Conservation (phyloP, 2,329 filamentous ascomycete species). For the Cercospora sesami region DNA sequence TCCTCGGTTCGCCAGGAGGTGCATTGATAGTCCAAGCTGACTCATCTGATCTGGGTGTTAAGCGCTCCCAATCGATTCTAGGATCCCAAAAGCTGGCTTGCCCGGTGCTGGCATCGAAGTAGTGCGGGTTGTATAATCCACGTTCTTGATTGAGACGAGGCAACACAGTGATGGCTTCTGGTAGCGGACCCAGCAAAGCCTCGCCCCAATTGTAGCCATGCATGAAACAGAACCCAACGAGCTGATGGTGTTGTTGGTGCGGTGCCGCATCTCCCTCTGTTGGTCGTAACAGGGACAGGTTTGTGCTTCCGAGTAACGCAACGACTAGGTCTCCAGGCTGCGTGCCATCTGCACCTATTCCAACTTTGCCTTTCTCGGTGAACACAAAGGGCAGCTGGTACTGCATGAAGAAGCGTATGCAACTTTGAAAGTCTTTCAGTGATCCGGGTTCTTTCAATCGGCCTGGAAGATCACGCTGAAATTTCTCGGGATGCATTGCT, state of each 20-base stretch:
- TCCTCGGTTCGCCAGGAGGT: slow-evolving; percentile 9
- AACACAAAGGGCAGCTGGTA: slow-evolving; percentile 11
- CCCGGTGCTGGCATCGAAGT: neutral
- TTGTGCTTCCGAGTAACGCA: slow-evolving; percentile 11
- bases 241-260: neutral
- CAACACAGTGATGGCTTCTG: neutral
- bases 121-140: slow-evolving; percentile 1
- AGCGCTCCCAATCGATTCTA: slow-evolving; percentile 14
- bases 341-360: slow-evolving; percentile 4
- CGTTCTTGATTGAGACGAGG: neutral
- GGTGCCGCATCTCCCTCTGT: neutral
- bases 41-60: neutral
- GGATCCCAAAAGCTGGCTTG: slow-evolving; percentile 16
- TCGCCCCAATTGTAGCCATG: slow-evolving; percentile 19
- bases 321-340: slow-evolving; percentile 9
- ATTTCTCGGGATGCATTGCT: neutral
- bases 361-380: slow-evolving; percentile 7
- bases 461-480: neutral
- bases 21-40: slow-evolving; percentile 9
- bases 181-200: slow-evolving; percentile 16
- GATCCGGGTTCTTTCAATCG: neutral
- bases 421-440: neutral
- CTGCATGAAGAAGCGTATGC: slow-evolving; percentile 10
- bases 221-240: slow-evolving; percentile 15
- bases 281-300: slow-evolving; percentile 1